Percentiles rank a stretch among this genome's conserved stretches.
These are phyloP conservation scores for Penicillium diatomitis DNA, from an alignment of 495 filamentous ascomycete species.

Conservation along the genomic window DNA sequence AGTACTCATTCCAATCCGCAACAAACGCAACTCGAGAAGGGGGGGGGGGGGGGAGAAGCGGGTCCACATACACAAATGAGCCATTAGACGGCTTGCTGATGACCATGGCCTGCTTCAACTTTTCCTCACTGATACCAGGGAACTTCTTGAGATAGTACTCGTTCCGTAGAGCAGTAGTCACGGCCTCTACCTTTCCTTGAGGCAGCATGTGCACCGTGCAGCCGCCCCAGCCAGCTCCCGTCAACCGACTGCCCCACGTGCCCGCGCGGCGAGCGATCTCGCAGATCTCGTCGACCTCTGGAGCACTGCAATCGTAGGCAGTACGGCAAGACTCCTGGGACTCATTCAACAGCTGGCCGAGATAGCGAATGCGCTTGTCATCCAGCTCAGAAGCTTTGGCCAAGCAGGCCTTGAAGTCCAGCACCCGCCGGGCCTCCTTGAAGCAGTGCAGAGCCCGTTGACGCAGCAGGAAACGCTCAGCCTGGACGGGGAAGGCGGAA, in stretches of 20 bases:
- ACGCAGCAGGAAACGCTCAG: slow-evolving; percentile 77
- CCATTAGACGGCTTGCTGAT: slow-evolving; percentile 68
- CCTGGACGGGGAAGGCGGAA: slow-evolving; percentile 76
- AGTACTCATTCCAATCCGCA: not conserved
- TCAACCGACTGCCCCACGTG: slow-evolving; percentile 76
- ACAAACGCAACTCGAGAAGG: not conserved
- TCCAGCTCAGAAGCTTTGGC: slow-evolving; percentile 41
- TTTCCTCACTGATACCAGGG: slow-evolving; percentile 60
- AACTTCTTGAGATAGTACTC: slow-evolving; percentile 74
- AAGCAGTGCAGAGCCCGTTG: slow-evolving; percentile 87
- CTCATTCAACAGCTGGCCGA: slow-evolving; percentile 82
- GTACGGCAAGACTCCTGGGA: slow-evolving; percentile 80
- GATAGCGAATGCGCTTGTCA: slow-evolving; percentile 51
- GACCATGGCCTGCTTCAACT: slow-evolving; percentile 71
- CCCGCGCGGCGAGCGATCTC: slow-evolving; percentile 67
- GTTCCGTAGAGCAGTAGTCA: slow-evolving; percentile 65
- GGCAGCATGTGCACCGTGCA: slow-evolving; percentile 92
- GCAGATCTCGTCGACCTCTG: slow-evolving; percentile 83
- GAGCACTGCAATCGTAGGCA: slow-evolving; percentile 80
- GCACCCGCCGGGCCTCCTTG: slow-evolving; percentile 76
- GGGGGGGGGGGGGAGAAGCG: not conserved
- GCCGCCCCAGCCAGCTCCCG: slow-evolving; percentile 94
- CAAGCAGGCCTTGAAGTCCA: slow-evolving; percentile 70
- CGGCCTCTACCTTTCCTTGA: slow-evolving; percentile 70
- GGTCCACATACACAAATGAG: slow-evolving; percentile 34